Conservation (phyloP, 306 rosid species). For the Luffa aegyptiaca region DNA sequence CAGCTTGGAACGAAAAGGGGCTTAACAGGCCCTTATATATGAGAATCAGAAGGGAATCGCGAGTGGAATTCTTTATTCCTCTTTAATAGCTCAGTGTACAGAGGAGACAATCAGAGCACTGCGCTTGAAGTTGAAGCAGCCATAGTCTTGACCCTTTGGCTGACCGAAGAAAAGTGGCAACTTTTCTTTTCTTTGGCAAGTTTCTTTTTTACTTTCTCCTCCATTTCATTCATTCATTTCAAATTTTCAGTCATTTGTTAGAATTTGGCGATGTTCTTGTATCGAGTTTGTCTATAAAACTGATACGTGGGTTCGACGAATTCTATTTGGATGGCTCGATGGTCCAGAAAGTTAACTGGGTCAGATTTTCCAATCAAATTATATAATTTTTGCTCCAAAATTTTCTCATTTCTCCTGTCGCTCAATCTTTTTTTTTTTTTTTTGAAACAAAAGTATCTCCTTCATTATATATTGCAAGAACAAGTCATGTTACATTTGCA, state of each 20-base stretch:
- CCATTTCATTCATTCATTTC: not conserved
- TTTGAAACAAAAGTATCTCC: too few species aligned
- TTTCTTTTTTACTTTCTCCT: not conserved
- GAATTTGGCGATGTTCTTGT: not conserved
- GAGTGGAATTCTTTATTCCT: conserved; percentile 3
- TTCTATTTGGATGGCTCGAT: conserved; percentile 1
- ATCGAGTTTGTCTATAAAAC: not conserved
- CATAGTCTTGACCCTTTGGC: not conserved
- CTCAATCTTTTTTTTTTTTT: too few species aligned
- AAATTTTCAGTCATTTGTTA: not conserved
- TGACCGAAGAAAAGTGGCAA: not conserved
- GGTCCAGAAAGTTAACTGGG: not conserved
- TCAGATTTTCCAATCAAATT: not conserved
- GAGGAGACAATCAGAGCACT: not conserved
- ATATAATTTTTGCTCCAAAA: not conserved
- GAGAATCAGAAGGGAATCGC: not conserved
- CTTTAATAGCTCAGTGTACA: not conserved
- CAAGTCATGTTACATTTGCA: too few species aligned
- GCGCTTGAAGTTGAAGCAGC: not conserved
- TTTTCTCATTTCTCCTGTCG: not conserved
- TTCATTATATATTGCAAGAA: too few species aligned
- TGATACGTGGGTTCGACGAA: not conserved
- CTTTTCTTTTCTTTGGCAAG: not conserved
- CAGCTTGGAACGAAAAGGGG: not conserved
- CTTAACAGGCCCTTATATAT: not conserved